Evolutionary conservation across 2,329 filamentous ascomycete genomes (phyloP), one percentile per base, ranked within the genome.

Genomic region (Cladosporium sp.): DNA sequence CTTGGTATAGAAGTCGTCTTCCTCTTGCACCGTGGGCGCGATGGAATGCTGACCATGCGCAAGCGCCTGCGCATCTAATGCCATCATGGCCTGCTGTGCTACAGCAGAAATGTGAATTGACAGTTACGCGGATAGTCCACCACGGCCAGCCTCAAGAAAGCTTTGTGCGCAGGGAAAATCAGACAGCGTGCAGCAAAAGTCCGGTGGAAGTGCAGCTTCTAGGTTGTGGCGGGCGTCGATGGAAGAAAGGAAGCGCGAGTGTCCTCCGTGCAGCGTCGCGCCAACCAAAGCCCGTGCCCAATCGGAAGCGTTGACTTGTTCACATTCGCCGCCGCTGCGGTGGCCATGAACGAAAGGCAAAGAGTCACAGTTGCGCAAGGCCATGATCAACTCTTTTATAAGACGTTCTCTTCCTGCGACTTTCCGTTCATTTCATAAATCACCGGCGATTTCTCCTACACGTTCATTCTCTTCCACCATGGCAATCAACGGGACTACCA

Each of bases 1-100:
- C 71, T 85, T 88, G 64, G 85, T 80, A 73, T 89, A 93, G 53
- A 75, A 71, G 48, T 60, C 52, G 46, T 63, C 61, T 39, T 65
- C 63, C 50, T 64, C 63, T 54, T 55, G 55, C 40, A 54, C 41
- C 41, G 60, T 57, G 11, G 59, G 54, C 53, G 54, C 48, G 16
- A 39, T 49, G 35, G 45, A 22, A 49, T 53, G 51, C 47, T 53
- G 39, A 53, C 54, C 51, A 53, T 49, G 40, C 43, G 50, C 38
- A 47, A 16, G 45, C 45, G 45, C 45, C 7, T 39, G 45, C 20
- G 36, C 36, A 29, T 48, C 20, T 7, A 54, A 52, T 30, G 58
- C 58, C 55, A 58, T 60, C 45, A 15, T 48, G n/a, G 29, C 27
- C 36, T 40, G 15, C 33, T 36, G 38, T 27, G 15, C 39, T 43